phyloP scores from a whole-genome alignment of 257 asterid genomes.

The Solanum peruvianum region DNA sequence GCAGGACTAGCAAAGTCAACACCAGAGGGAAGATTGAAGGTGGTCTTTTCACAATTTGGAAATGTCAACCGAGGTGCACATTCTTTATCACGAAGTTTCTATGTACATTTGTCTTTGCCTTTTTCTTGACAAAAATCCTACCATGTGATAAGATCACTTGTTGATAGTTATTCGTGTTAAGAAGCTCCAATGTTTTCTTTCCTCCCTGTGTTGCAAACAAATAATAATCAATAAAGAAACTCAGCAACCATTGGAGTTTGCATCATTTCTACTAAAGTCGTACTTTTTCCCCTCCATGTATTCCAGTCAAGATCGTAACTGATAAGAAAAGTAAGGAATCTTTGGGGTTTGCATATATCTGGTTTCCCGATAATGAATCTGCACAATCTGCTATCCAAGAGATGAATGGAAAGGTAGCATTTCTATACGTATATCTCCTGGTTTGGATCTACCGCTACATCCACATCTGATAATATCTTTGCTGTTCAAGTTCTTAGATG shows the following conservation, averaged over 20 bases:
- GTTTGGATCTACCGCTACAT: neutral
- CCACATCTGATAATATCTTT: neutral
- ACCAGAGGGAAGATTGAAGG: neutral
- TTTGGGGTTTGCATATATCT: conserved; percentile 1
- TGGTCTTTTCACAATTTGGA: neutral
- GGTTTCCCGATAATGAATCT: neutral
- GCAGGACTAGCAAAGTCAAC: conserved; percentile 5
- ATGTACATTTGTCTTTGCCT: neutral
- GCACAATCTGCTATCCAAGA: neutral
- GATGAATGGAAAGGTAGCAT: conserved; percentile 3
- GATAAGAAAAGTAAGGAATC: neutral
- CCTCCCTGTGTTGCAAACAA: neutral
- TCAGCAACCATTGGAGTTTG: neutral
- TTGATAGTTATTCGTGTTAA: neutral
- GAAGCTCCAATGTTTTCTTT: neutral
- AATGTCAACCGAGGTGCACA: neutral
- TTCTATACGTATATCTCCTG: neutral
- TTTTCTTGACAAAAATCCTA: neutral
- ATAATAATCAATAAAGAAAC: neutral
- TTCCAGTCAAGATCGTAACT: neutral
- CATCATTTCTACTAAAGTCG: neutral
- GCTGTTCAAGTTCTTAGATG: neutral
- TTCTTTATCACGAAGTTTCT: neutral
- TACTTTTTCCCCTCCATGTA: neutral
- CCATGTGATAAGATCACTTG: neutral